Evolutionary conservation across 1,284 basidiomycete genomes (phyloP).

Genomic region (Ustilago trichophora): DNA sequence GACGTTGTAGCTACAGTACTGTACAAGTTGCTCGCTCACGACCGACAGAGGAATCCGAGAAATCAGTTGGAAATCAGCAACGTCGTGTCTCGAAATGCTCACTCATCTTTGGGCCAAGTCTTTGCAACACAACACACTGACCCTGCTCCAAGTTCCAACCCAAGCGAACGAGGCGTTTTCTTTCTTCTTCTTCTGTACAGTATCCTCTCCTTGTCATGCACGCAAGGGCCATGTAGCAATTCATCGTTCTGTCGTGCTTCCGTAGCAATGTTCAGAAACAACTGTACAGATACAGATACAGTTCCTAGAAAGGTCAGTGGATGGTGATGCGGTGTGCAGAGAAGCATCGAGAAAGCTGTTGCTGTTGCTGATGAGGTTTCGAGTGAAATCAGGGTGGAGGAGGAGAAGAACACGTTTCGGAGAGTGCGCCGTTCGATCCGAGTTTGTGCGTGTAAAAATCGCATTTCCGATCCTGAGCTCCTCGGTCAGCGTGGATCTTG

Average conservation of each 20-base stretch:
- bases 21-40: no score
- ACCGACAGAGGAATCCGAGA: slow-evolving; percentile 2
- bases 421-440: not conserved
- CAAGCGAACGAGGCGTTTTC: slow-evolving; percentile 11
- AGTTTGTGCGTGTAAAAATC: not conserved
- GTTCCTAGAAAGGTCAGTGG: no score
- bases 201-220: not conserved
- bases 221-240: not conserved
- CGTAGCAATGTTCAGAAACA: no score
- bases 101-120: slow-evolving; percentile 3
- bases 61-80: not conserved
- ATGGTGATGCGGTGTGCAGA: no score
- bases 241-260: no score
- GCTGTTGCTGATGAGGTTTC: no score
- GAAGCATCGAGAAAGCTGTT: no score
- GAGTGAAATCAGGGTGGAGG: not conserved
- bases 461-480: slow-evolving; percentile 9
- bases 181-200: no score
- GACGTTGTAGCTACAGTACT: slow-evolving; percentile 22
- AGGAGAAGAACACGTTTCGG: not conserved
- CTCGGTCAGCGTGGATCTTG: not conserved
- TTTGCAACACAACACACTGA: no score
- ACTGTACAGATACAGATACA: no score
- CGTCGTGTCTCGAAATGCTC: not conserved
- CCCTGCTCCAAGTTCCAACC: no score